A percentile compares a stretch with the other conserved stretches of the same genome.
Conservation (phyloP, 2,329 filamentous ascomycete genomes). For the Fusarium napiforme region DNA sequence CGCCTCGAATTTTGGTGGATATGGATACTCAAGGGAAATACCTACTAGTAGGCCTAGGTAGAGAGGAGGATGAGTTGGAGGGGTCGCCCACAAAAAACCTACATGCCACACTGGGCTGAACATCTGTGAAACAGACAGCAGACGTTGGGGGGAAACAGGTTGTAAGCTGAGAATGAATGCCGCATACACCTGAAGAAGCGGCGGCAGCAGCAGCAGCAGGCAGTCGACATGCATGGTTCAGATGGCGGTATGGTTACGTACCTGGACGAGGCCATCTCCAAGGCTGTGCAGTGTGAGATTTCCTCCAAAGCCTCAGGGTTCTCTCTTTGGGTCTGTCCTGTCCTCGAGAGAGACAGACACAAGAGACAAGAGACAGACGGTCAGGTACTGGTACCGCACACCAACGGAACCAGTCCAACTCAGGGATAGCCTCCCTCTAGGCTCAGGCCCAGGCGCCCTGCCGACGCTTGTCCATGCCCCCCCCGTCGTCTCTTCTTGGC, state of each 20-base stretch:
- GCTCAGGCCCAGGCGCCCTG: constrained; percentile 39
- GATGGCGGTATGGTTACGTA: constrained; percentile 35
- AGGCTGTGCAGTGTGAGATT: constrained; percentile 12
- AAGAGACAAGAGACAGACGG: constrained; percentile 1
- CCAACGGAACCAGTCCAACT: constrained; percentile 9
- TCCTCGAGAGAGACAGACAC: neutral
- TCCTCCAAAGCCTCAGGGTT: constrained; percentile 11
- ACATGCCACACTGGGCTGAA: constrained; percentile 34
- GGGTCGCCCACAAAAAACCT: constrained; percentile 34
- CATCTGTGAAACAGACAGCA: constrained; percentile 6
- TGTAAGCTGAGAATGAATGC: constrained; percentile 8
- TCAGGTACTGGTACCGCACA: constrained; percentile 15
- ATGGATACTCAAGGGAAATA: constrained; percentile 8
- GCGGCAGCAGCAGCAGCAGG: neutral
- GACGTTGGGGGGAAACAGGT: neutral
- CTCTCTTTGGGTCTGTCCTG: neutral
- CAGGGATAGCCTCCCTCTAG: constrained; percentile 34
- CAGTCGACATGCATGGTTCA: constrained; percentile 14
- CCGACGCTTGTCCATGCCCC: constrained; percentile 36
- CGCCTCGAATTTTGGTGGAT: constrained; percentile 33
- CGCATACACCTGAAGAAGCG: neutral
- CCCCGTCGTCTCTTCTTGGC: constrained; percentile 30
- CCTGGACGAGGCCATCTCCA: constrained; percentile 19
- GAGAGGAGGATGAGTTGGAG: constrained; percentile 13
- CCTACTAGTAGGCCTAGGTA: neutral